Base-by-base conservation (phyloP, 2,329 filamentous ascomycete species). In the Alternaria angustiovoidea region DNA sequence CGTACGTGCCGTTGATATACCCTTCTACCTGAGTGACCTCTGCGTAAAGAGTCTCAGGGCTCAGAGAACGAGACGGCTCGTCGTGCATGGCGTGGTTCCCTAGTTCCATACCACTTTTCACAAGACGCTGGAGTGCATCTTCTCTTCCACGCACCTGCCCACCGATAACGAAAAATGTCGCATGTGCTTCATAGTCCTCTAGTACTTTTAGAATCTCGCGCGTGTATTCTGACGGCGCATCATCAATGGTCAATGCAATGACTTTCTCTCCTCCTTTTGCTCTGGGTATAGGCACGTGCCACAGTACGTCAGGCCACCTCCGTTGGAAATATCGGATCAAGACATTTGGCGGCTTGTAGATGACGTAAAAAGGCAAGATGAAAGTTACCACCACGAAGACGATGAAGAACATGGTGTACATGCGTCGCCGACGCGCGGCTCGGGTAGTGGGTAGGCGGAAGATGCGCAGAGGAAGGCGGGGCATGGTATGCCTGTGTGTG, bases 71-170 rank as follows among this genome's bases (percentile, higher is more conserved):
- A 9, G 89, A 90, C 0, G 92, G 88, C 81, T 95, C 92, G 78
- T 97, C 93, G 75, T 88, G 86, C 92, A 95, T 94, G 9, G 91
- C 93, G 78, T 97, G 93, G 79, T 97, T 97, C 24, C 87, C 93
- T 4, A 97, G 82, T 81, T 84, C 84, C 47, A 81, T 81, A 3
- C 87, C 87, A 5, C 85, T 75, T 30, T 83, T 81, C 4, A 90
- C 70, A 39, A 88, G 76, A 8, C 84, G 76, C 58, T 77, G 70
- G 49, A 91, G 76, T 61, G 86, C 77, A 6, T 71, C 74, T 49
- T 84, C 78, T 47, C 84, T 77, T 4, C 85, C 86, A 0, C 81
- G 67, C 9, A 92, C 88, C 80, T 97, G 93, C 3, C 85, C 85
- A 8, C 93, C 93, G 69, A 97, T 96, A 32, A 96, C 85, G 78